phyloP scores from a whole-genome alignment of 495 filamentous ascomycete genomes.

The Pyrenula massariospora region DNA sequence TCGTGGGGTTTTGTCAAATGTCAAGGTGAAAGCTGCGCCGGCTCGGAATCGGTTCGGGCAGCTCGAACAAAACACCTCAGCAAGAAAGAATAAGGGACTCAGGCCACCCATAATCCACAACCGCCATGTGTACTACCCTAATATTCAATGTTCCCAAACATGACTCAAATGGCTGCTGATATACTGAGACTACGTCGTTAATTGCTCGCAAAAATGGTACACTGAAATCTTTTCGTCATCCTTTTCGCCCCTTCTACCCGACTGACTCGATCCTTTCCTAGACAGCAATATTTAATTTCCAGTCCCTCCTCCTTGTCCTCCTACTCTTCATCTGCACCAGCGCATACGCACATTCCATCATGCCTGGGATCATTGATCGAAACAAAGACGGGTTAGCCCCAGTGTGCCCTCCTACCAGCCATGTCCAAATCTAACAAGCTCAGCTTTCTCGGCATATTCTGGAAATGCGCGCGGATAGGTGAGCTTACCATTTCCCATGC shows the following conservation, averaged over 20 bases:
- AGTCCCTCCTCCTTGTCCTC: slow-evolving; percentile 83
- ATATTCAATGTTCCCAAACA: too few relatives aligned
- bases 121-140: too few relatives aligned
- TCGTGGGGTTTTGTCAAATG: too few relatives aligned
- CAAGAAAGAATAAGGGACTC: too few relatives aligned
- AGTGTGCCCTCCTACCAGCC: neutral
- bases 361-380: slow-evolving; percentile 84
- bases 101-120: too few relatives aligned
- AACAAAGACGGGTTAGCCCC: slow-evolving; percentile 69
- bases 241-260: too few relatives aligned
- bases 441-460: slow-evolving; percentile 82
- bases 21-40: too few relatives aligned
- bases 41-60: too few relatives aligned
- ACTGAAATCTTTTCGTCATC: neutral
- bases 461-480: slow-evolving; percentile 86
- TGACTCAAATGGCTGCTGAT: too few relatives aligned
- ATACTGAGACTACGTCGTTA: too few relatives aligned
- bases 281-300: slow-evolving; percentile 98
- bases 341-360: slow-evolving; percentile 80
- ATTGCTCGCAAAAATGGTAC: neutral
- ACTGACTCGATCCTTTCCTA: slow-evolving; percentile 23
- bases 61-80: too few relatives aligned
- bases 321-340: slow-evolving; percentile 92
- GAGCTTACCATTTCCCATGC: too few relatives aligned
- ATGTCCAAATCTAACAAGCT: slow-evolving; percentile 2